Base-by-base conservation (phyloP, 2,329 filamentous ascomycete genomes). In the Penicillium sp. region DNA sequence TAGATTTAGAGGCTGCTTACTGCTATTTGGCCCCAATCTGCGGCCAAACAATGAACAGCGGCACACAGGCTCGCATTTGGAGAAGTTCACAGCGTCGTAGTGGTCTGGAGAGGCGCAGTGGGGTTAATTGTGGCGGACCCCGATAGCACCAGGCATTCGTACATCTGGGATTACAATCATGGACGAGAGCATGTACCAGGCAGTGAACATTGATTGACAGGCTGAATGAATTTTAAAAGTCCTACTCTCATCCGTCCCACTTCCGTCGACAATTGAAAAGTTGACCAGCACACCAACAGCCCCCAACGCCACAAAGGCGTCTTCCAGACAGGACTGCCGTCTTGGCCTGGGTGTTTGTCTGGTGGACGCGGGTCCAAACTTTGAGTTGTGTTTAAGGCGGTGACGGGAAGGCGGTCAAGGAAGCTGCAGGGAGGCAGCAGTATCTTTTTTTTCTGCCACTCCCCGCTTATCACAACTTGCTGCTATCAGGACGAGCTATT, bases 391-490 rank as follows among this genome's bases (percentile, higher is more conserved):
- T 5, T 4, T n/a, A 16, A n/a, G 14, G 4, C n/a, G n/a, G 37
- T 7, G 6, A 4, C 13, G 13, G 19, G 24, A 44, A 37, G 40
- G 61, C 61, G 63, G 63, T 64, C 59, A 59, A 35, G 24, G 14
- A 16, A 54, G 53, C 50, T 50, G 19, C 18, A 4, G 14, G 24
- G 24, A 27, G 24, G 24, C 6, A 6, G 24, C 18, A 6, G 18
- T 13, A 10, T 6, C n/a, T 51, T 24, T 27, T 50, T 51, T 61
- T 66, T 62, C 64, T 65, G 62, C 61, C 61, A 39, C 22, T 55
- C 59, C 62, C 63, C 64, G 61, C 65, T 60, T 53, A 63, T 56
- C 60, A 52, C 55, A 52, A 53, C 56, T 31, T 31, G 55, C 59
- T 55, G 52, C 14, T 37, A 39, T 39, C 6, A 11, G 49, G 27